Base-by-base conservation (phyloP, 179 eudicot genomes). In the Heliamphora pulchella region DNA sequence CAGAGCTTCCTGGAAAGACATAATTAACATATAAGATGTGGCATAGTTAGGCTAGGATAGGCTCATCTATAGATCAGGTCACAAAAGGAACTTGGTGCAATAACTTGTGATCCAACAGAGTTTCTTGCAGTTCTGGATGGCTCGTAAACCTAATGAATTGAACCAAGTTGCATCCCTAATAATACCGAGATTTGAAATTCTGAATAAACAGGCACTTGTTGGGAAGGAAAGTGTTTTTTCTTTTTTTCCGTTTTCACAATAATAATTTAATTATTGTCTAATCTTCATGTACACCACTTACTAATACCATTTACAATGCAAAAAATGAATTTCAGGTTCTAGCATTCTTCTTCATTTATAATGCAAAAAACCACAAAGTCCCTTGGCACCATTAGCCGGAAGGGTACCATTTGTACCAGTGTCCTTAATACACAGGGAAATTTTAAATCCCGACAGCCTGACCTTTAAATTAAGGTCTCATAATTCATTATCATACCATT, bases 1-100 rank as follows among this genome's bases (percentile, higher is more conserved):
- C 82, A 94, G 85, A 78, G 99, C 99, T 82, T 93, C 99, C 99
- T 96, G 95, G 80, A 83, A 80, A 81, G 57, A 50, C 1, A 46
- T 13, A 62, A 64, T n/a, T n/a, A 55, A 69, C 55, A 73, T 44
- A 57, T 43, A 59, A 68, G 75, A 74, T 31, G 44, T 41, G 8
- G 55, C 75, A 69, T 1, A 17, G 18, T n/a, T 15, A 53, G 39
- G 17, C 8, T 10, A 54, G 53, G 50, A 66, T 6, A 66, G 39
- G 51, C 78, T 13, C 48, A 74, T 9, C 65, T 55, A 53, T 0
- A 18, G 46, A 79, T 79, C 13, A 79, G 20, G 46, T 61, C 8
- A 79, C 44, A 46, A 53, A 71, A 20, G 18, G 20, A 39, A 10
- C 22, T 54, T 51, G 18, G 44, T 13, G 14, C 20, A 68, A 44